A percentile compares a stretch with the other conserved stretches of the same genome.
Evolutionary conservation across 1,284 basidiomycete species (phyloP).

Genomic region (Amylostereum chailletii): DNA sequence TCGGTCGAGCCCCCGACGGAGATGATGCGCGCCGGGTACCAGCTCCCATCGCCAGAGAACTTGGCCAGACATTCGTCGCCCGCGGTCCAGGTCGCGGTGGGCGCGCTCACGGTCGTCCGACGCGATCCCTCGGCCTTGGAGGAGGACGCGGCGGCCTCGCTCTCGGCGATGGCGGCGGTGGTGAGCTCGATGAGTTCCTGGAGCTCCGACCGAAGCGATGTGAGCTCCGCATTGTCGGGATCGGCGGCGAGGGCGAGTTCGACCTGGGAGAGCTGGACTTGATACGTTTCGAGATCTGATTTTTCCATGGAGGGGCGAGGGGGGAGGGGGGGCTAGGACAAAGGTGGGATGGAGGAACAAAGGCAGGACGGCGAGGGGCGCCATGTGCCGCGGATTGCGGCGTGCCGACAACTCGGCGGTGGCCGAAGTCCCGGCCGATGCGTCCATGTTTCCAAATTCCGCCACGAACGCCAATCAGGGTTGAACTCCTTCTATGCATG

Average conservation of each 20-base stretch:
- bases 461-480: too few relatives aligned
- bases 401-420: too few relatives aligned
- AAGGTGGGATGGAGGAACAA: not conserved
- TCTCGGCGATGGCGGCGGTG: constrained; percentile 63
- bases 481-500: too few relatives aligned
- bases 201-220: constrained; percentile 75
- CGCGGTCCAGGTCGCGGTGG: constrained; percentile 58
- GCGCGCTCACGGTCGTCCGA: constrained; percentile 35
- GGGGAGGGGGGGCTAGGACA: not conserved
- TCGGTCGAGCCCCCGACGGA: constrained; percentile 81
- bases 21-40: constrained; percentile 89
- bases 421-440: too few relatives aligned
- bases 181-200: constrained; percentile 87
- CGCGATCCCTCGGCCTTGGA: constrained; percentile 51
- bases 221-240: constrained; percentile 73
- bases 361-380: not conserved
- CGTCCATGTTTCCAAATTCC: too few relatives aligned
- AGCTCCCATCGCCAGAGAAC: constrained; percentile 83
- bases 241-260: constrained; percentile 79
- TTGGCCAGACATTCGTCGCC: constrained; percentile 92
- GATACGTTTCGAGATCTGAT: constrained; percentile 80
- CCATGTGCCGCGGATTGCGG: not conserved
- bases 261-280: constrained; percentile 86
- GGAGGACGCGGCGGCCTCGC: constrained; percentile 47
- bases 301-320: constrained; percentile 44